Percentiles rank a stretch among this genome's conserved stretches.
These are phyloP conservation scores for Phialocephala subalpina DNA, from an alignment of 2,329 filamentous ascomycete genomes.

Conservation along the genomic window DNA sequence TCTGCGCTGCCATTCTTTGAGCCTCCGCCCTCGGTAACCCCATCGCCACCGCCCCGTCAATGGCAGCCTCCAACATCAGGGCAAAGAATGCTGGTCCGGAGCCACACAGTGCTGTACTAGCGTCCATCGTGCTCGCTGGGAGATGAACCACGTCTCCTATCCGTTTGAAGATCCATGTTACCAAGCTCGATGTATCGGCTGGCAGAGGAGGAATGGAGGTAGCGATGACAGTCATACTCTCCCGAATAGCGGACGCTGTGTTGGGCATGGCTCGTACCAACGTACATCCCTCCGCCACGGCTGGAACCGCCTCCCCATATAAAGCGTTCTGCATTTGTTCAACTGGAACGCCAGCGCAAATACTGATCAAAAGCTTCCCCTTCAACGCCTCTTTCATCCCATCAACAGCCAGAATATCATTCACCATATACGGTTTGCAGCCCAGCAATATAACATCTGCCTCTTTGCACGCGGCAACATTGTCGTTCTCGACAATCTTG, in stretches of 20 bases:
- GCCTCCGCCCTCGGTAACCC: conserved; percentile 77
- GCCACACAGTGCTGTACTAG: conserved; percentile 75
- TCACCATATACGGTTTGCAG: conserved; percentile 82
- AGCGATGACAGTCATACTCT: conserved; percentile 85
- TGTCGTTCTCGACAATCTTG: conserved; percentile 74
- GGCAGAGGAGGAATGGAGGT: conserved; percentile 66
- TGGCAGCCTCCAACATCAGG: conserved; percentile 76
- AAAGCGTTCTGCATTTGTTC: conserved; percentile 72
- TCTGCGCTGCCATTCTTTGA: conserved; percentile 80
- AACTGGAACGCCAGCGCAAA: conserved; percentile 79
- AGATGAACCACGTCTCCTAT: conserved; percentile 77
- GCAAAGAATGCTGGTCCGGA: conserved; percentile 81
- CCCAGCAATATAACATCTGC: conserved; percentile 79
- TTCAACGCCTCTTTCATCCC: conserved; percentile 77
- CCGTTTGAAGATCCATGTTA: conserved; percentile 79
- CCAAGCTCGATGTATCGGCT: conserved; percentile 59
- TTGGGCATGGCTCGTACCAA: conserved; percentile 87
- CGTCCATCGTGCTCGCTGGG: conserved; percentile 74
- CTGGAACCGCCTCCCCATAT: conserved; percentile 59
- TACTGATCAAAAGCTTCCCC: conserved; percentile 83
- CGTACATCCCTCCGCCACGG: conserved; percentile 53
- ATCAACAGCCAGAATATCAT: conserved; percentile 69
- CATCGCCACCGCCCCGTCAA: conserved; percentile 82
- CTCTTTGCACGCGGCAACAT: conserved; percentile 70
- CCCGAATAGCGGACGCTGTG: conserved; percentile 78